Conservation (phyloP, 257 asterid species). For the Solanum commersonii region DNA sequence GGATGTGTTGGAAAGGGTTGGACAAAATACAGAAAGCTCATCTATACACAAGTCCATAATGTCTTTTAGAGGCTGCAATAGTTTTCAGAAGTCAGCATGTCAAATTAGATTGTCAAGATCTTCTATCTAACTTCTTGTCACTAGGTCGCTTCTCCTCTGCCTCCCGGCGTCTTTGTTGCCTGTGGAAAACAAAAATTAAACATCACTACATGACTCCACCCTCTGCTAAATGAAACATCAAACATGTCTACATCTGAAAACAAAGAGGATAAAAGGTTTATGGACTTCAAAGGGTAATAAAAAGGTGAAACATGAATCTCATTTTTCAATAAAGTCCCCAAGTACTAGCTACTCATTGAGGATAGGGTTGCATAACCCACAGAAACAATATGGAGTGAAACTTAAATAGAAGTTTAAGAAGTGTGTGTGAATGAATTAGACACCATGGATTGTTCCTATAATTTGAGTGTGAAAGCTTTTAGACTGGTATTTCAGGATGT, state of each 20-base stretch:
- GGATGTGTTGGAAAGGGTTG: neutral
- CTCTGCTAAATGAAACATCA: neutral
- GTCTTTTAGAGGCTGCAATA: neutral
- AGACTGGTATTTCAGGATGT: neutral
- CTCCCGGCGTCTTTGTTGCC: slow-evolving; percentile 34
- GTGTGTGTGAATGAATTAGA: neutral
- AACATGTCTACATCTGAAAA: neutral
- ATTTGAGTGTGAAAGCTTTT: neutral
- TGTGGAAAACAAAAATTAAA: neutral
- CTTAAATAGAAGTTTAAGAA: neutral
- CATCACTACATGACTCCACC: neutral
- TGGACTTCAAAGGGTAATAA: neutral
- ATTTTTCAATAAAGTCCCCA: neutral
- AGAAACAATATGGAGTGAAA: neutral
- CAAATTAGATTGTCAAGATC: slow-evolving; percentile 13
- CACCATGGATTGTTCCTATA: neutral
- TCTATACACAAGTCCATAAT: neutral
- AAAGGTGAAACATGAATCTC: neutral
- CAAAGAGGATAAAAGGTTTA: neutral
- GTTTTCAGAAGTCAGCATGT: neutral
- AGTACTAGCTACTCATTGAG: neutral
- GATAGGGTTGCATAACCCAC: neutral
- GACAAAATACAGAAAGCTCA: neutral
- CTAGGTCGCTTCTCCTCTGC: slow-evolving; percentile 27
- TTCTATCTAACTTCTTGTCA: slow-evolving; percentile 31